A percentile compares a stretch with the other conserved stretches of the same genome.
Evolutionary conservation across 1,284 basidiomycete species (phyloP).

Genomic region (Sporisorium reilianum): DNA sequence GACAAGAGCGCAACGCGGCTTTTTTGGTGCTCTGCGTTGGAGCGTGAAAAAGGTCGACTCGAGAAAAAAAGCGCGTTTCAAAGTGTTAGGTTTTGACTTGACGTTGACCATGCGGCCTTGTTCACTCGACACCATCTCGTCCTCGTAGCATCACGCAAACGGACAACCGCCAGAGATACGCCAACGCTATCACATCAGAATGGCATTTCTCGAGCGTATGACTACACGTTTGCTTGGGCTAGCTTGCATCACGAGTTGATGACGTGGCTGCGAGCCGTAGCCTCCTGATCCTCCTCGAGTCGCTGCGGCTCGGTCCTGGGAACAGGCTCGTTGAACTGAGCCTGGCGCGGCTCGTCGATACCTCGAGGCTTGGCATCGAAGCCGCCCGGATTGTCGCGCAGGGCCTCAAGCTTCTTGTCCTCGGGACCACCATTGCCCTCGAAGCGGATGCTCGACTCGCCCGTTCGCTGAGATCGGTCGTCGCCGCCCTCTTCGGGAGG

Average conservation of each 20-base stretch:
- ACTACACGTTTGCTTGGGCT: no score
- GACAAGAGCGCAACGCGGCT: not conserved
- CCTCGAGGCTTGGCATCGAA: constrained; percentile 46
- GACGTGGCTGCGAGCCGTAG: constrained; percentile 42
- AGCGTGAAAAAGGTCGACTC: not conserved
- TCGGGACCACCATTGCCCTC: constrained; percentile 57
- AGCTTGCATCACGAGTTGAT: constrained; percentile 39
- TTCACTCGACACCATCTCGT: no score
- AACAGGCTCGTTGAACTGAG: constrained; percentile 48
- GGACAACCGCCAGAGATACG: not conserved
- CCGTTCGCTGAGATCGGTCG: constrained; percentile 43
- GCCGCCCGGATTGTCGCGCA: constrained; percentile 52
- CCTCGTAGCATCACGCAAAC: no score
- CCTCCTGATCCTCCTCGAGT: constrained; percentile 54
- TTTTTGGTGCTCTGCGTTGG: not conserved
- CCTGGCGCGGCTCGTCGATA: constrained; percentile 48
- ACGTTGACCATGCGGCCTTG: no score
- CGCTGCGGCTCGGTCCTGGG: constrained; percentile 55
- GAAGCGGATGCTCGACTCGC: constrained; percentile 57
- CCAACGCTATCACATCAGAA: not conserved
- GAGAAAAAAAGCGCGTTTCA: no score
- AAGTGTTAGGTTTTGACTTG: no score
- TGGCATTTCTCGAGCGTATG: no score
- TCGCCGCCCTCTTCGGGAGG: constrained; percentile 59
- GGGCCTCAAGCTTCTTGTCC: constrained; percentile 55